Evolutionary conservation across 352 stramenopile species (phyloP).

Genomic region (Phytophthora hybrid): DNA sequence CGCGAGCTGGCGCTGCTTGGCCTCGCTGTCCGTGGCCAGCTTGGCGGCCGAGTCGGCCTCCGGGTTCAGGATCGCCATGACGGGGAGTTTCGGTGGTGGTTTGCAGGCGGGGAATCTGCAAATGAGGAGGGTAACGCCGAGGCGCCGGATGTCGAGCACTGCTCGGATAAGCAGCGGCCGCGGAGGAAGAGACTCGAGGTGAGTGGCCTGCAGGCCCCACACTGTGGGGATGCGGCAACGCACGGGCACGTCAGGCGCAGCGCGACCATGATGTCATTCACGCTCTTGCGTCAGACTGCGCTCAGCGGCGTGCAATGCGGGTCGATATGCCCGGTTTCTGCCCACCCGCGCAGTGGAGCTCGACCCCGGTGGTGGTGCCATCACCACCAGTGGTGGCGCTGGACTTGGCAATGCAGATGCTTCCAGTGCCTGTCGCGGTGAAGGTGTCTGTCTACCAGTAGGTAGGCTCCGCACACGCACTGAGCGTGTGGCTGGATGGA

Average conservation of each 20-base stretch:
- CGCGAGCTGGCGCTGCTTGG: conserved; percentile 61
- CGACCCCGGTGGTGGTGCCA: not conserved
- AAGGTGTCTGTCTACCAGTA: no score
- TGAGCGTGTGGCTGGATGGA: not conserved
- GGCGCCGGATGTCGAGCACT: conserved; percentile 11
- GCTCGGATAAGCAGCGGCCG: conserved; percentile 2
- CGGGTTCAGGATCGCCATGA: conserved; percentile 78
- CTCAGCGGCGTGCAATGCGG: conserved; percentile 21
- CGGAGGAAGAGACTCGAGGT: conserved; percentile 30
- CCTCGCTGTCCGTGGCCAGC: conserved; percentile 34
- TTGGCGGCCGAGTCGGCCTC: conserved; percentile 52
- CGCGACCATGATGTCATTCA: conserved; percentile 60
- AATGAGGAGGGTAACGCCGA: conserved; percentile 30
- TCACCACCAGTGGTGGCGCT: no score
- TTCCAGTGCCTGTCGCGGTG: not conserved
- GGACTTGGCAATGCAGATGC: not conserved
- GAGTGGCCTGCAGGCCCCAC: conserved; percentile 33
- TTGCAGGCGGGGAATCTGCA: conserved; percentile 41
- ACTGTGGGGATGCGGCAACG: conserved; percentile 5
- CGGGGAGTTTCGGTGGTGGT: conserved; percentile 23
- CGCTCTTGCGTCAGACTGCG: conserved; percentile 31
- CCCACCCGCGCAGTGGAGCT: not conserved
- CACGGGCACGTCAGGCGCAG: conserved; percentile 42
- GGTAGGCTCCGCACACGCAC: no score
- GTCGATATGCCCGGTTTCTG: conserved; percentile 22